Conservation (phyloP, 1,139 yeast species). For the Trichomonascaceae sp. region DNA sequence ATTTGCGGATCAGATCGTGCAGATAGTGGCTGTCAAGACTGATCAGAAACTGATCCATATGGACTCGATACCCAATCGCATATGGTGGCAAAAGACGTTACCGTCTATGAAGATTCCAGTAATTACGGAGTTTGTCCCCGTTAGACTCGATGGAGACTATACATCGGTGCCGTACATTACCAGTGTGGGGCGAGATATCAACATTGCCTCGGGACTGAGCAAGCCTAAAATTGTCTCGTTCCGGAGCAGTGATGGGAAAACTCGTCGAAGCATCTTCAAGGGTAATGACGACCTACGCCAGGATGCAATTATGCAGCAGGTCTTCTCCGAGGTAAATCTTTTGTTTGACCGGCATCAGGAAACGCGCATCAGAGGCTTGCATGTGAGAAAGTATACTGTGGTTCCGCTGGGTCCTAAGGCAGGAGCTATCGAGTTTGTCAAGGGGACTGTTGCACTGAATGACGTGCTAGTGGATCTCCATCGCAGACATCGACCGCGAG, state of each 20-base stretch:
- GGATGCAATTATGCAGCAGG: slow-evolving; percentile 97
- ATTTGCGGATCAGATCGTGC: slow-evolving; percentile 4
- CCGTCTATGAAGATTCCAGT: slow-evolving; percentile 43
- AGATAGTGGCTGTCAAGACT: not conserved
- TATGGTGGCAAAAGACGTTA: slow-evolving; percentile 43
- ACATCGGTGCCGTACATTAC: slow-evolving; percentile 34
- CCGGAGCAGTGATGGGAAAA: slow-evolving; percentile 41
- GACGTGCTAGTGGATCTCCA: slow-evolving; percentile 57
- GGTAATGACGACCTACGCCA: slow-evolving; percentile 80
- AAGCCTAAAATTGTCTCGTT: slow-evolving; percentile 66
- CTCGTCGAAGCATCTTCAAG: slow-evolving; percentile 52
- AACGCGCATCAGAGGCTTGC: slow-evolving; percentile 42
- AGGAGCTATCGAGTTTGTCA: slow-evolving; percentile 85
- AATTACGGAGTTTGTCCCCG: slow-evolving; percentile 43
- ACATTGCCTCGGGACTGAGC: slow-evolving; percentile 70
- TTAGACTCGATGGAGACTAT: slow-evolving; percentile 36
- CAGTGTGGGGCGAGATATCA: slow-evolving; percentile 33
- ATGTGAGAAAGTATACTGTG: slow-evolving; percentile 75
- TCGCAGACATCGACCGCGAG: slow-evolving; percentile 29
- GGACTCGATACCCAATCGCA: slow-evolving; percentile 3
- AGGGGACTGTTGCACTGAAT: slow-evolving; percentile 56
- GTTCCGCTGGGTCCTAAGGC: slow-evolving; percentile 79
- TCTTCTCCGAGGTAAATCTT: slow-evolving; percentile 74
- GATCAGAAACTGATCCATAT: slow-evolving; percentile 2
- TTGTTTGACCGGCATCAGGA: slow-evolving; percentile 46